Conservation (phyloP, 768 basidiomycete species). For the Lentinula aciculospora region DNA sequence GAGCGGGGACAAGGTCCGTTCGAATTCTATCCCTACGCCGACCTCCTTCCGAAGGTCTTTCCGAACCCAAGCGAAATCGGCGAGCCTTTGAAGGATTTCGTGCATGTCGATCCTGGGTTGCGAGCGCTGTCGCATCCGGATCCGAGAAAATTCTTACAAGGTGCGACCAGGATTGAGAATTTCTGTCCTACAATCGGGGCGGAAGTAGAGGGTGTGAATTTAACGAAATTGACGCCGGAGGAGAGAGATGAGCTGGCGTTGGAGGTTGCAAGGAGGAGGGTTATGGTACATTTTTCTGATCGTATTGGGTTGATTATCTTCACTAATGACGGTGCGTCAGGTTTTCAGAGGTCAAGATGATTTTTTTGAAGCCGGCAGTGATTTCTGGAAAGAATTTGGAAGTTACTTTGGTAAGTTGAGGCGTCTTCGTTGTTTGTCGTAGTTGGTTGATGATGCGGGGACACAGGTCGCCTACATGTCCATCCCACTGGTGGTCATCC, state of each 20-base stretch:
- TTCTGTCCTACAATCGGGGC: slow-evolving; percentile 52
- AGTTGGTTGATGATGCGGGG: not conserved
- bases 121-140: slow-evolving; percentile 45
- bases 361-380: slow-evolving; percentile 43
- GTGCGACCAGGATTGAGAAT: slow-evolving; percentile 33
- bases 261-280: slow-evolving; percentile 23
- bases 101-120: slow-evolving; percentile 53
- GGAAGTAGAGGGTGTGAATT: slow-evolving; percentile 48
- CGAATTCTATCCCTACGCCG: slow-evolving; percentile 39
- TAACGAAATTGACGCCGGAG: slow-evolving; percentile 36
- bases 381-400: slow-evolving; percentile 47
- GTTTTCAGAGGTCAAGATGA: slow-evolving; percentile 52
- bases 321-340: too few relatives aligned
- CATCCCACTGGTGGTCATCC: slow-evolving; percentile 60
- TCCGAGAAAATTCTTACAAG: slow-evolving; percentile 44
- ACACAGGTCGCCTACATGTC: slow-evolving; percentile 36
- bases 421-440: not conserved
- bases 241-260: slow-evolving; percentile 49
- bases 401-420: slow-evolving; percentile 34
- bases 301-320: too few relatives aligned
- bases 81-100: slow-evolving; percentile 47
- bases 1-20: slow-evolving; percentile 13
- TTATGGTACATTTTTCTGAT: slow-evolving; percentile 8
- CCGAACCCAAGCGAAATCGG: slow-evolving; percentile 27
- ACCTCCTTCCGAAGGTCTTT: slow-evolving; percentile 41